Base-by-base conservation (phyloP, 106 monocot species). In the Dendrobium officinale region DNA sequence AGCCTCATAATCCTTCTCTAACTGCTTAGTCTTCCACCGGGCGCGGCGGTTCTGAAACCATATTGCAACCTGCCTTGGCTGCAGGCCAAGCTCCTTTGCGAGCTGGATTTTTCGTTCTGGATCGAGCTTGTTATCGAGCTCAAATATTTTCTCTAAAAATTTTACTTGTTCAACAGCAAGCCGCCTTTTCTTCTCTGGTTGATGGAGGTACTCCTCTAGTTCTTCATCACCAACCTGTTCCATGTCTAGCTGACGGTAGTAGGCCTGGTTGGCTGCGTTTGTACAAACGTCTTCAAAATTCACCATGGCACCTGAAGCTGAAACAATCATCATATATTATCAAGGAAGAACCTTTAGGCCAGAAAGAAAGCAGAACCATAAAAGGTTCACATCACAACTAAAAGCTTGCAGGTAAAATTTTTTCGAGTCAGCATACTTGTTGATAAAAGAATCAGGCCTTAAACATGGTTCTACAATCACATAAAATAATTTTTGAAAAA, bases 21-120 rank as follows among this genome's bases (percentile, higher is more conserved):
- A 81, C 77, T 90, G 93, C 79, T 92, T 92, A 0, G 85, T 90
- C 79, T 92, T 92, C 92, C 92, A 92, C 20, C 92, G 77, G 2
- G 90, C 93, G 11, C 90, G 80, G 9, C 93, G 90, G 68, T 93
- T 93, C 86, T 93, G 93, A 79, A 90, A 93, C 93, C 93, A 93
- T 15, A 93, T 87, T 0, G 93, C 93, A 4, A 93, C 86, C 77
- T 93, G 93, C 42, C 88, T 64, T 0, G 93, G 93, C 42, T 90
- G 86, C 79, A 93, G 80, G 2, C 88, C 90, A 1, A 93, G 88
- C 33, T 85, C 88, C 79, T 42, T 86, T 4, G 93, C 90, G 5
- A 93, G 82, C 80, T 93, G 85, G 29, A 85, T 51, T 59, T 93
- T 93, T 78, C 90, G 83, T 74, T 93, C 88, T 0, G 90, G 90